Base-by-base conservation (phyloP, 805 yeast genomes). In the Peterozyma xylosa region DNA sequence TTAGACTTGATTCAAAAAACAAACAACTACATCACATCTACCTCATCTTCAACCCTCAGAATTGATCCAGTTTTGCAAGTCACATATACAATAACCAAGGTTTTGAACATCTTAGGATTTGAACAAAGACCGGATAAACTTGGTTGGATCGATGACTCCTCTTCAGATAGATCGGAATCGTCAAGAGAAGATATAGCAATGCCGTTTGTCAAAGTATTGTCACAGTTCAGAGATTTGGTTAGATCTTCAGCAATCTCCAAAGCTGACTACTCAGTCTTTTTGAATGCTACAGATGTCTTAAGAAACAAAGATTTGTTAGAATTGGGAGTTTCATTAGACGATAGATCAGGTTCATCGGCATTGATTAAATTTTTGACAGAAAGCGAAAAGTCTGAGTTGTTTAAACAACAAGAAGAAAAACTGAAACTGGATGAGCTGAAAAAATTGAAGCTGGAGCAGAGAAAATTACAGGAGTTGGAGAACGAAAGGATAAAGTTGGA, bases 241-340 rank as follows among this genome's bases (percentile, higher is more conserved):
- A 82, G 99, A 50, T 64, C 65, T 15, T 62, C 79, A 50, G 95
- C 96, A 3, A 88, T 88, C 50, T 67, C 60, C 33, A 73, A 76
- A 41, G 70, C 68, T 40, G 78, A 76, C 10, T 71, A 71, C 43
- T 53, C 64, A 6, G 74, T 70, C 14, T 72, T 88, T 45, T 69
- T 93, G 39, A 65, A 68, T n/a, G 78, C 86, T 4, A 75, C 89
- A 46, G 99, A 93, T 62, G 61, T 68, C 6, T 62, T 93, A 17
- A 77, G 99, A 54, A 79, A 82, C 52, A 63, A 73, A 14, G 93
- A 84, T 34, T 66, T 93, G 52, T 66, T 88, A 47, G 73, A 78
- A 21, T 66, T 89, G 48, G 93, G 95, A 29, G 83, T 93, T 36
- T 79, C 95, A 1, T 68, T 93, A 44, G 98, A 91, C 59, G 99